Conservation (phyloP, 169 alveolate genomes). For the Cryptosporidium xiaoi region DNA sequence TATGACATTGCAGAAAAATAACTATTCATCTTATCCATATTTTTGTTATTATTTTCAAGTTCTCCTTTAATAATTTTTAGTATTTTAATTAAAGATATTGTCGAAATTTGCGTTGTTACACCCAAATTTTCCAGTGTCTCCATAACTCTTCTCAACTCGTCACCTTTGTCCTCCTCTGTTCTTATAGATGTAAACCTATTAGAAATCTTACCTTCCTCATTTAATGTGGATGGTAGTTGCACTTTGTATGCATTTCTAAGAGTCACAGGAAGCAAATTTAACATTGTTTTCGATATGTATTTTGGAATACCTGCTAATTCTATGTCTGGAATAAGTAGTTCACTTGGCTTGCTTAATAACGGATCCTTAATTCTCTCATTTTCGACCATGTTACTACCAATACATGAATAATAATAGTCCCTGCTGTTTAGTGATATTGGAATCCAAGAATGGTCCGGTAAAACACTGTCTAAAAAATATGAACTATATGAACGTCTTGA, state of each 20-base stretch:
- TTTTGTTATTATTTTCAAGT: neutral
- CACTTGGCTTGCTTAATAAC: conserved; percentile 19
- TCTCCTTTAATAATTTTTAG: conserved; percentile 12
- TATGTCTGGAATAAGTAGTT: conserved; percentile 19
- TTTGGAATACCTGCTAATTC: conserved; percentile 17
- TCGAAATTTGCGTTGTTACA: conserved; percentile 54
- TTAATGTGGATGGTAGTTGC: conserved; percentile 8
- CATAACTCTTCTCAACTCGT: conserved; percentile 25
- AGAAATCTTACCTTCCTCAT: neutral
- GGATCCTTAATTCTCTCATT: neutral
- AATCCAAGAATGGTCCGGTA: conserved; percentile 56
- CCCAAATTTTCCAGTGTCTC: conserved; percentile 68
- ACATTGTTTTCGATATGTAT: conserved; percentile 20
- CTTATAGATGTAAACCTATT: conserved; percentile 6
- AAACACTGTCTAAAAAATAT: conserved; percentile 31
- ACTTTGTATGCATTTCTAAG: conserved; percentile 54
- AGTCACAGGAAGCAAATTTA: conserved; percentile 41
- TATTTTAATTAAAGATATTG: conserved; percentile 36
- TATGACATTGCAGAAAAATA: neutral
- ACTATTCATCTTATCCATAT: neutral
- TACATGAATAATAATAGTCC: neutral
- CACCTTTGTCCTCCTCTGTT: conserved; percentile 55
- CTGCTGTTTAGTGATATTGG: conserved; percentile 33
- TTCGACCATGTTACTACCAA: neutral
- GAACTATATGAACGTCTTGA: conserved; percentile 72